Conservation (phyloP, 1,139 yeast species). For the Candida neerlandica region DNA sequence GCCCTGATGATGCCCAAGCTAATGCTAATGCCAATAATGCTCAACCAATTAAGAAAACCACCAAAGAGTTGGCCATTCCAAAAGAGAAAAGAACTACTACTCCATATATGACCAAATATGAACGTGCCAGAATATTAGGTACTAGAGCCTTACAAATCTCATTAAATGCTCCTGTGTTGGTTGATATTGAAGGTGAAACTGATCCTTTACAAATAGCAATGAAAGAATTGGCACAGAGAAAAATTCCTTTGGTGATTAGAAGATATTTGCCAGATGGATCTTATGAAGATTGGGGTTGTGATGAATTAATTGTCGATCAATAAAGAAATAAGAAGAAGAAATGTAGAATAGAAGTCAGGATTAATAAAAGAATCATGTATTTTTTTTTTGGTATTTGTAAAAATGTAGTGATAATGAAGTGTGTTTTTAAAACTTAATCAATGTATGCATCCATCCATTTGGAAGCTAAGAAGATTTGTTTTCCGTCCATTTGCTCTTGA, state of each 20-base stretch:
- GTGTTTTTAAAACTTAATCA: constrained; percentile 25
- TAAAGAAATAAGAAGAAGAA: constrained; percentile 23
- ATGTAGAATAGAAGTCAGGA: too few species aligned
- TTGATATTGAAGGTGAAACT: constrained; percentile 97
- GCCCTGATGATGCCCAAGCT: constrained; percentile 53
- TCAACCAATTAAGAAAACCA: constrained; percentile 47
- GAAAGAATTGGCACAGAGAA: constrained; percentile 93
- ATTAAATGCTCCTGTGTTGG: constrained; percentile 97
- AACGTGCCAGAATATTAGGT: constrained; percentile 94
- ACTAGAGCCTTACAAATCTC: constrained; percentile 96
- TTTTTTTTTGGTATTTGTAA: neutral
- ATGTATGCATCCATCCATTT: constrained; percentile 62
- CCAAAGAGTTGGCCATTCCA: constrained; percentile 84
- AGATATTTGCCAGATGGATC: constrained; percentile 96
- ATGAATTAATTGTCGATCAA: constrained; percentile 90
- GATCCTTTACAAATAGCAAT: constrained; percentile 98
- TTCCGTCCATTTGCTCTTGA: constrained; percentile 59
- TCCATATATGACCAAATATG: constrained; percentile 98
- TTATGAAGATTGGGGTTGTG: constrained; percentile 98
- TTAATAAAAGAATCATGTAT: too few species aligned
- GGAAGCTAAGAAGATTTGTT: constrained; percentile 53
- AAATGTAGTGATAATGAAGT: constrained; percentile 2
- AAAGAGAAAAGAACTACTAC: constrained; percentile 89
- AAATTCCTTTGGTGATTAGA: constrained; percentile 93
- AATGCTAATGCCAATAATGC: constrained; percentile 32